Base-by-base conservation (phyloP, 1,284 basidiomycete genomes). In the Cryptococcus sp. region DNA sequence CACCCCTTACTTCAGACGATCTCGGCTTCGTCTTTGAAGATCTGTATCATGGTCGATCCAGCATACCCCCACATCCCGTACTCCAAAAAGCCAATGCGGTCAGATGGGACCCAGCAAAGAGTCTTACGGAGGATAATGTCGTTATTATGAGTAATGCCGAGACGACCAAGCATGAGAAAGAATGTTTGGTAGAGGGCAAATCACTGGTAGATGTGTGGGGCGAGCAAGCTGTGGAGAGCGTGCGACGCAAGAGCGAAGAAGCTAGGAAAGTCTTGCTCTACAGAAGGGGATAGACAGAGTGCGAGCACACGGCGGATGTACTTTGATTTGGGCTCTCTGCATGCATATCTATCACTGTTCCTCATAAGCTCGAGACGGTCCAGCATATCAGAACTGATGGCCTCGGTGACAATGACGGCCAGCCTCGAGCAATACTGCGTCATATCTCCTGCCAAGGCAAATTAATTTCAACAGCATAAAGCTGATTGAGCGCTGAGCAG, bases 21-120 rank as follows among this genome's bases (percentile, higher is more conserved):
- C 83, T 91, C 39, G 84, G 84, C 0, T 82, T 92, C 46, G 78
- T 96, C 53, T 92, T 91, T 68, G 94, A 97, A 70, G 93, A 97
- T 70, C 74, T 96, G 16, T 81, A 90, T 73, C 83, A 88, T 25
- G 90, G 91, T 1, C 85, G 91, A 45, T 89, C 88, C 1, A 81
- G 87, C 16, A 79, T 94, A 38, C 89, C 91, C 3, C 89, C 89
- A 0, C 83, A 88, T 59, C 79, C 83, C 7, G 83, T 92, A 15
- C 86, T 89, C n/a, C 78, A 83, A 19, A 70, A 72, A 55, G 70
- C 74, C 2, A 58, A 63, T 22, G 67, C 67, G 0, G 82, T 89
- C n/a, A 82, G 91, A 40, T 96, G 93, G 93, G 86, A 92, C 67
- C 81, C 83, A 16, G 70, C 73, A 1, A 75, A 78, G 48, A 87